Conservation (phyloP, 441 rosid genomes). For the Adansonia grandidieri region DNA sequence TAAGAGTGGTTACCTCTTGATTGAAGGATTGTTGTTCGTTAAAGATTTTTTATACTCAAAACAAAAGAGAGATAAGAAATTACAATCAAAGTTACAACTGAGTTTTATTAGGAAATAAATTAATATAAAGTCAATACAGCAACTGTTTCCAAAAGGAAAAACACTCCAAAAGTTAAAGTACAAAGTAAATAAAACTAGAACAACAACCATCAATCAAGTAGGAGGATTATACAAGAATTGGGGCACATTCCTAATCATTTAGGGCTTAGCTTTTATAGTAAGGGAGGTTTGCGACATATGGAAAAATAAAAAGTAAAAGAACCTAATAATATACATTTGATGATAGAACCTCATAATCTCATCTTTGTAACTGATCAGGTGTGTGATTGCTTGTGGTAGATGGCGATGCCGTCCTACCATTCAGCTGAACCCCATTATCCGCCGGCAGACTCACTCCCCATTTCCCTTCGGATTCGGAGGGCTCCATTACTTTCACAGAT, state of each 20-base stretch:
- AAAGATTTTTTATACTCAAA: neutral
- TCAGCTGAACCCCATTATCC: constrained; percentile 57
- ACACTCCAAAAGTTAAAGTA: neutral
- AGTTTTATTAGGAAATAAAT: neutral
- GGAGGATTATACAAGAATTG: constrained; percentile 3
- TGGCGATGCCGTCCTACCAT: constrained; percentile 64
- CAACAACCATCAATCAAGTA: neutral
- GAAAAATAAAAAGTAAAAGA: neutral
- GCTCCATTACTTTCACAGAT: constrained; percentile 80
- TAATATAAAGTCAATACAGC: neutral
- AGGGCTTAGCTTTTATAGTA: neutral
- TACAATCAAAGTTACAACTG: neutral
- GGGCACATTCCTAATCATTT: neutral
- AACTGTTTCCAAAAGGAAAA: neutral
- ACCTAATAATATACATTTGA: constrained; percentile 8
- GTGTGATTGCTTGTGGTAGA: constrained; percentile 81
- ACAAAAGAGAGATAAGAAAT: neutral
- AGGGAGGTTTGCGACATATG: neutral
- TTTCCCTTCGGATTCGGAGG: constrained; percentile 68
- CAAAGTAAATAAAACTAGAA: neutral
- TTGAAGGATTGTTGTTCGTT: neutral
- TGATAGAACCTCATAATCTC: neutral
- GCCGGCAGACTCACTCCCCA: constrained; percentile 75
- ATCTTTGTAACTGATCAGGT: constrained; percentile 51
- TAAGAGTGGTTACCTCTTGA: too few relatives aligned